Conservation (phyloP, 2,329 filamentous ascomycete genomes). For the Epichloe bromicola region DNA sequence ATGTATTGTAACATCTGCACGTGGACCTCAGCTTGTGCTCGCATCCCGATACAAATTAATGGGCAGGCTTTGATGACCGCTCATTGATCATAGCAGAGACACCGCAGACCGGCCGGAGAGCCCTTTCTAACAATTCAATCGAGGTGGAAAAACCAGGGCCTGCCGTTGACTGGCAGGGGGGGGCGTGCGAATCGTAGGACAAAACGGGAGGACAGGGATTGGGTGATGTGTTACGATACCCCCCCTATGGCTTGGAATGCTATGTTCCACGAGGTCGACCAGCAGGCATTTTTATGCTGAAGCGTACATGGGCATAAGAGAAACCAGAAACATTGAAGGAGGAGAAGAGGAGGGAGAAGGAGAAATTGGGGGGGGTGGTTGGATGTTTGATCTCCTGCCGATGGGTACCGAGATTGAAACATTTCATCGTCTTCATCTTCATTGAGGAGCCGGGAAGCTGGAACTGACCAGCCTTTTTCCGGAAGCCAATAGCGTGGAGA, state of each 20-base stretch:
- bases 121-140: not conserved
- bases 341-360: not conserved
- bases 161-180: not conserved
- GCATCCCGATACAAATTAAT: slow-evolving; percentile 1
- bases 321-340: not conserved
- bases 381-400: not conserved
- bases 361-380: not conserved
- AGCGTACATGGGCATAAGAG: not conserved
- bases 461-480: not conserved
- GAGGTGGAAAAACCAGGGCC: not conserved
- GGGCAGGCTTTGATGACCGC: not conserved
- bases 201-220: not conserved
- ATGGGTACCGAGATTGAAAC: not conserved
- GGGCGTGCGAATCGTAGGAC: not conserved
- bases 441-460: not conserved
- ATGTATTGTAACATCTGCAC: slow-evolving; percentile 1
- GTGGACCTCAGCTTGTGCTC: slow-evolving; percentile 1
- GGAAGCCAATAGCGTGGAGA: not conserved
- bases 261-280: not conserved
- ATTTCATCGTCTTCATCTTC: not conserved
- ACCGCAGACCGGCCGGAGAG: not conserved
- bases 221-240: not conserved
- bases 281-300: not conserved
- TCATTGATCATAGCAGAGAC: not conserved
- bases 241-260: not conserved